These are phyloP conservation scores for Penicillium canariense DNA, from an alignment of 495 filamentous ascomycete genomes.

Conservation along the genomic window DNA sequence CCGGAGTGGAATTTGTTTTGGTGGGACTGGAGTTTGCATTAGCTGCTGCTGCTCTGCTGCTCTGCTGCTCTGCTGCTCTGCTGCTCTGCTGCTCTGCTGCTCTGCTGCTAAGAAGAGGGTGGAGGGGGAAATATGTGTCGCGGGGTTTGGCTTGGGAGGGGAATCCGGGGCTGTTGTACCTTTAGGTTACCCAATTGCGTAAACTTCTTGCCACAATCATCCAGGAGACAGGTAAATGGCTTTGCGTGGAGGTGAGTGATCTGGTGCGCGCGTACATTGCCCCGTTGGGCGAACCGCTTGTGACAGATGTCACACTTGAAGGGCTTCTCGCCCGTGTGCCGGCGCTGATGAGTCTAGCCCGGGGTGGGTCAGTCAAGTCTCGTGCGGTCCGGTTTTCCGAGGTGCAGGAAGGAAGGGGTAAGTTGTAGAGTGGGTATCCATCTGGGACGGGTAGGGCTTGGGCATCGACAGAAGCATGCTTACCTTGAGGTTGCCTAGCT, in stretches of 20 bases:
- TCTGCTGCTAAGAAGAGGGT: too few relatives aligned
- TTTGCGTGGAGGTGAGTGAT: slow-evolving; percentile 76
- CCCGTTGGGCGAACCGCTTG: slow-evolving; percentile 78
- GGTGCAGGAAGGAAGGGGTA: too few relatives aligned
- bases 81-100: neutral
- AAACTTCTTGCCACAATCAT: slow-evolving; percentile 80
- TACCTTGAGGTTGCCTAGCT: slow-evolving; percentile 87
- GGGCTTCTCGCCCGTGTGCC: slow-evolving; percentile 85
- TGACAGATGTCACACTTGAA: slow-evolving; percentile 81
- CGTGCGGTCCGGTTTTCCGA: neutral
- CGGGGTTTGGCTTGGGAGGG: too few relatives aligned
- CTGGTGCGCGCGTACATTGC: slow-evolving; percentile 84
- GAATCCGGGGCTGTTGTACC: slow-evolving; percentile 39
- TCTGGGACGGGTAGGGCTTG: too few relatives aligned
- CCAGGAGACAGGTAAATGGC: slow-evolving; percentile 76
- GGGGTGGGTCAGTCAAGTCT: neutral
- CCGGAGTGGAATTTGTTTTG: slow-evolving; percentile 88
- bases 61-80: neutral
- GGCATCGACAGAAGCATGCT: too few relatives aligned
- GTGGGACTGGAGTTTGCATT: slow-evolving; percentile 60
- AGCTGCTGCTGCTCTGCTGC: slow-evolving; percentile 5
- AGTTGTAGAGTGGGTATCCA: too few relatives aligned
- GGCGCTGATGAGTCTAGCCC: slow-evolving; percentile 72
- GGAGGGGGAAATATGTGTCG: too few relatives aligned
- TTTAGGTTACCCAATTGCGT: slow-evolving; percentile 89